Base-by-base conservation (phyloP, 129 eudicot genomes). In the Escallonia rubra region DNA sequence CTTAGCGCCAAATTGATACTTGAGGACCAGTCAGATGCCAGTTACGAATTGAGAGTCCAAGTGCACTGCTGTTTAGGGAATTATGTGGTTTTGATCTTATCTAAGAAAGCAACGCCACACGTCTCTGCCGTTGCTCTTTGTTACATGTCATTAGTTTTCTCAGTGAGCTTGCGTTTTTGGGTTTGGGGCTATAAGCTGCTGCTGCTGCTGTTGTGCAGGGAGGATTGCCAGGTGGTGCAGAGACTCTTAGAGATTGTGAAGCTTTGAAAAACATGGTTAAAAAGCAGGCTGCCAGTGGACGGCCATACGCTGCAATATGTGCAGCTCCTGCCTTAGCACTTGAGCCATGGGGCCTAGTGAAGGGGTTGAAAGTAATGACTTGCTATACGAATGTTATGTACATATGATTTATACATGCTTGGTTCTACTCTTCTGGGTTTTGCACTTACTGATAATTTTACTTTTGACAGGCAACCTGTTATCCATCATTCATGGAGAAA, bases 311-410 rank as follows among this genome's bases (percentile, higher is more conserved):
- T 64, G 99, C 99, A 70, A 79, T 94, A 71, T 94, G 99, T 87
- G 99, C 99, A 46, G 71, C 97, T 74, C 99, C 99, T 46, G 97
- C 97, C 65, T 97, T 89, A 72, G 97, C 90, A 53, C 90, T 94
- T 58, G 99, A 87, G 40, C 79, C 99, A 41, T 94, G 99, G 99
- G 99, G 96, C 50, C 69, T 94, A 77, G 76, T 94, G 63, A 85
- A 90, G 74, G 97, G 97, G 43, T 59, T 78, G 59, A 89, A 94
- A 70, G 99, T 94, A 72, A 75, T 34, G 7, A 54, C 0, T 43
- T 65, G 42, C 15, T 52, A 50, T 12, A 0, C 13, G 34, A 7
- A 3, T 68, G 59, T 41, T 49, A 42, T 52, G 42, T 5, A 16
- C 1, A 44, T 51, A 4, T 72, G 43, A 39, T 34, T 42, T 50